Conservation (phyloP, 768 basidiomycete species). For the Gautieria morchelliformis region DNA sequence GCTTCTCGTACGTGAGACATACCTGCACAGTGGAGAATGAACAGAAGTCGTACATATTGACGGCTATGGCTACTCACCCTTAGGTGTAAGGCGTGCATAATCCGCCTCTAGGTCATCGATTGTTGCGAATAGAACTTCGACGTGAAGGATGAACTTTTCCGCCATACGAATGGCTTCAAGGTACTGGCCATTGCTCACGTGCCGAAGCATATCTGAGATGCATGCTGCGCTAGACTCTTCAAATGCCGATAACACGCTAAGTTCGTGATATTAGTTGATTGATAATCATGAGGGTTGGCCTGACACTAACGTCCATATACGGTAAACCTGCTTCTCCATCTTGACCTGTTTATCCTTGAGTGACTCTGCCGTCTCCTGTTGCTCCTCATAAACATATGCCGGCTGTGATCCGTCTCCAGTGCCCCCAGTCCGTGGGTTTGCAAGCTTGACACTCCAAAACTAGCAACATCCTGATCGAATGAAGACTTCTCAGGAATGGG, state of each 20-base stretch:
- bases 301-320: constrained; percentile 88
- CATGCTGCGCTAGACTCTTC: constrained; percentile 99
- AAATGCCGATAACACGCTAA: constrained; percentile 87
- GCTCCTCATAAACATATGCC: constrained; percentile 68
- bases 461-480: constrained; percentile 19
- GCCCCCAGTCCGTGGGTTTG: constrained; percentile 26
- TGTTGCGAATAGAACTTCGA: constrained; percentile 93
- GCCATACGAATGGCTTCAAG: constrained; percentile 97
- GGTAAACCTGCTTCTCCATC: constrained; percentile 97
- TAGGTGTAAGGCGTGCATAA: constrained; percentile 68
- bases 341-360: constrained; percentile 83
- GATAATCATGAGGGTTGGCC: background rate
- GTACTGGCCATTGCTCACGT: constrained; percentile 95
- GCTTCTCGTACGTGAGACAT: constrained; percentile 99
- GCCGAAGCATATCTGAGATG: constrained; percentile 96
- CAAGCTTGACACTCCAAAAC: constrained; percentile 99
- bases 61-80: constrained; percentile 49
- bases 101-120: constrained; percentile 94
- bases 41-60: background rate
- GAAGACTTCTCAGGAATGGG: background rate
- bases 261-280: background rate
- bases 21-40: constrained; percentile 34
- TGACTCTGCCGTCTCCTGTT: constrained; percentile 61
- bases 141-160: constrained; percentile 96
- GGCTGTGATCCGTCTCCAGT: constrained; percentile 55